Evolutionary conservation across 2,329 filamentous ascomycete species (phyloP).

Genomic region (Zymoseptoria crescenta): DNA sequence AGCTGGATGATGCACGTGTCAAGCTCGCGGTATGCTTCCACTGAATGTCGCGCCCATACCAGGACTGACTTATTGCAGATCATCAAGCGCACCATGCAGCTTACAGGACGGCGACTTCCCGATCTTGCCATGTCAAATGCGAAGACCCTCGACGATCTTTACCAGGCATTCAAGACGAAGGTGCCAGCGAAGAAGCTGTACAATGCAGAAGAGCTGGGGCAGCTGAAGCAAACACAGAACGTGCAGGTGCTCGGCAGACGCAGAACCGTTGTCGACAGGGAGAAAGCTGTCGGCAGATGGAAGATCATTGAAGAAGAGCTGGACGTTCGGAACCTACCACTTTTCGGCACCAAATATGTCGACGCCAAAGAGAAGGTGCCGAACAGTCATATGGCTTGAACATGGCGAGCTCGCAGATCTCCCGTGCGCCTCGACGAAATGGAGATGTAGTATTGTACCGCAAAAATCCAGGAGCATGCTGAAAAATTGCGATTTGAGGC

Average conservation of each 20-base stretch:
- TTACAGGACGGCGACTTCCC: conserved; percentile 68
- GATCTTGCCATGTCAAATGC: conserved; percentile 54
- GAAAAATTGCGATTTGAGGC: neutral
- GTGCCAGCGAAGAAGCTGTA: conserved; percentile 50
- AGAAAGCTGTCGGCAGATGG: conserved; percentile 64
- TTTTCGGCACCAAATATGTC: conserved; percentile 23
- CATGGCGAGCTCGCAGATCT: neutral
- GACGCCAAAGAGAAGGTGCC: conserved; percentile 5
- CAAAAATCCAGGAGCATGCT: neutral
- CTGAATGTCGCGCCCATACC: conserved; percentile 1
- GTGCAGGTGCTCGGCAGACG: conserved; percentile 59
- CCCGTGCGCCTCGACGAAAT: neutral
- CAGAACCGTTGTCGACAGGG: conserved; percentile 63
- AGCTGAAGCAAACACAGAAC: conserved; percentile 52
- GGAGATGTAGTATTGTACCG: neutral
- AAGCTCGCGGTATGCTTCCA: conserved; percentile 62
- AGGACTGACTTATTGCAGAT: conserved; percentile 49
- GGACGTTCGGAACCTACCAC: conserved; percentile 52
- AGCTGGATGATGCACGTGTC: conserved; percentile 49
- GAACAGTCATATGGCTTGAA: neutral
- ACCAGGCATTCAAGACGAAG: conserved; percentile 29
- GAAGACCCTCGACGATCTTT: conserved; percentile 33
- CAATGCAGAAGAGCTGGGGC: conserved; percentile 46
- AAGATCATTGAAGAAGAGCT: conserved; percentile 72
- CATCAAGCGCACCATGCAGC: conserved; percentile 69